Percentiles rank a stretch among this genome's conserved stretches.
These are phyloP conservation scores for Parastagonospora avenae DNA, from an alignment of 2,329 filamentous ascomycete genomes.

Conservation along the genomic window DNA sequence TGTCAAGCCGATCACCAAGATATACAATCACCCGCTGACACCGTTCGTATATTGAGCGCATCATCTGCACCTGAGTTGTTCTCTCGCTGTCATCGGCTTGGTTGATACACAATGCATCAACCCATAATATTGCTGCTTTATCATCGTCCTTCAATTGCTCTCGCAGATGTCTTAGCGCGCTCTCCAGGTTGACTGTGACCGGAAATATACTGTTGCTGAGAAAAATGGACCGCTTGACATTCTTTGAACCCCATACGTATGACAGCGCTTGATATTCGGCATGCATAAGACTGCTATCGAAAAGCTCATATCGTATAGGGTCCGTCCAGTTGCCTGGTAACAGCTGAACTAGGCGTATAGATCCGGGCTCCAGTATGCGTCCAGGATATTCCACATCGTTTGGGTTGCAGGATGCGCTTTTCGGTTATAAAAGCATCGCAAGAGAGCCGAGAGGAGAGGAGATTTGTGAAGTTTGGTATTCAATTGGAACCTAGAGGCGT, in stretches of 20 bases:
- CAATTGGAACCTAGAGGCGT: too few species aligned
- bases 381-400: too few species aligned
- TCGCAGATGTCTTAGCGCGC: constrained; percentile 15
- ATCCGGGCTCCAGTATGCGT: too few species aligned
- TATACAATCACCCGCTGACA: constrained; percentile 15
- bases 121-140: constrained; percentile 12
- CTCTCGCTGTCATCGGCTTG: constrained; percentile 16
- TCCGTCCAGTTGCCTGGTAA: constrained; percentile 16
- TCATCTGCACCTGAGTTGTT: constrained; percentile 21
- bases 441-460: too few species aligned
- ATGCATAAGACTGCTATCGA: background rate
- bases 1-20: constrained; percentile 11
- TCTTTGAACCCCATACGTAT: constrained; percentile 19
- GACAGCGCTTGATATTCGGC: constrained; percentile 14
- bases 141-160: background rate
- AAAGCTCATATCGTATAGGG: constrained; percentile 13
- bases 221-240: constrained; percentile 1
- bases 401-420: too few species aligned
- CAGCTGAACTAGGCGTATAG: constrained; percentile 8
- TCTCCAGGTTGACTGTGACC: constrained; percentile 19
- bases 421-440: too few species aligned
- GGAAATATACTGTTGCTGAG: constrained; percentile 4
- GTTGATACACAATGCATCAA: constrained; percentile 29
- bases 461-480: too few species aligned
- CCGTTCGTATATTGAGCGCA: constrained; percentile 20